Percentiles rank a stretch among this genome's conserved stretches.
Evolutionary conservation across 441 rosid genomes (phyloP).

Genomic region (Corymbia calophylla): DNA sequence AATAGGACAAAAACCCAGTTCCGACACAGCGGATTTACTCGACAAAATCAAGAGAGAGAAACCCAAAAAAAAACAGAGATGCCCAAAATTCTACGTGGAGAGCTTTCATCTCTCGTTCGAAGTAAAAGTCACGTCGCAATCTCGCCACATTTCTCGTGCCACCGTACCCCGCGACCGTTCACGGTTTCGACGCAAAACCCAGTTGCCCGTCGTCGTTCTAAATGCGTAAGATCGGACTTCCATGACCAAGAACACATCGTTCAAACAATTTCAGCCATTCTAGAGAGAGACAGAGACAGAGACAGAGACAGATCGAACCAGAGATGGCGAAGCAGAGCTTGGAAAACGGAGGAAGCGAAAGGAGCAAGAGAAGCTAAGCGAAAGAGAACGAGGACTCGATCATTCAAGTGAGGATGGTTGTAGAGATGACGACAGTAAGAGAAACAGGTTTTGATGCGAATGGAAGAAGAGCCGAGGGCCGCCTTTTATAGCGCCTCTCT

Average conservation of each 20-base stretch:
- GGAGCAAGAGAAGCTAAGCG: not conserved
- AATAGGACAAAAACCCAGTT: not conserved
- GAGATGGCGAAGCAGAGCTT: not conserved
- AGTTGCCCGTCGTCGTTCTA: not conserved
- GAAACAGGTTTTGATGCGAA: not conserved
- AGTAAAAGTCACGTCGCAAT: not conserved
- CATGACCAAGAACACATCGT: not conserved
- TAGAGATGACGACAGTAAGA: not conserved
- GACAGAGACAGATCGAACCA: not conserved
- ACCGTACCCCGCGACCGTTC: not conserved
- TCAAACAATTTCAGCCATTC: not conserved
- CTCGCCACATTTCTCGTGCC: not conserved
- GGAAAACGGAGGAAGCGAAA: not conserved
- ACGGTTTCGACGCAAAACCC: not conserved
- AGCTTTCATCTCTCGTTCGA: not conserved
- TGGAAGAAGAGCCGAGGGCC: not conserved
- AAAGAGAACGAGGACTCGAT: not conserved
- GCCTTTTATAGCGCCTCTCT: conserved; percentile 17
- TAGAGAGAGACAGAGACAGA: not conserved
- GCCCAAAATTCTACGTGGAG: not conserved
- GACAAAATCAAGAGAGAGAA: not conserved
- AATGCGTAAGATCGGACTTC: not conserved
- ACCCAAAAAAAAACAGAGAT: no score
- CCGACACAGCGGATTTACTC: not conserved
- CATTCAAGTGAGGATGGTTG: not conserved